Evolutionary conservation across 495 filamentous ascomycete genomes (phyloP).

Genomic region (Aspergillus cristatus): DNA sequence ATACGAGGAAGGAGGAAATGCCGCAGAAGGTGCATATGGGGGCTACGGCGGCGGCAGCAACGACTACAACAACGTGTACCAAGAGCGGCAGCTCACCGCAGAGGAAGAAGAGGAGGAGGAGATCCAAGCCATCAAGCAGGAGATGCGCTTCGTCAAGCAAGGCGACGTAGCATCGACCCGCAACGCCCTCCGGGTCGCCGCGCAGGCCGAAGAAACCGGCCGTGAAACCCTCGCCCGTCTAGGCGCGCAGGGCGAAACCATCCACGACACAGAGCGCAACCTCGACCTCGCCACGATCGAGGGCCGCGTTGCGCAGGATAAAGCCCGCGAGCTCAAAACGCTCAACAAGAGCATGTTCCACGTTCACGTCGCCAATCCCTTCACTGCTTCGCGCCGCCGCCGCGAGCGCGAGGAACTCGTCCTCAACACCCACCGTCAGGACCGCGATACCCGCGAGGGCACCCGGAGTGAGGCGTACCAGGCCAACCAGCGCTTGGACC

Average conservation of each 20-base stretch:
- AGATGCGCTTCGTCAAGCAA: slow-evolving; percentile 69
- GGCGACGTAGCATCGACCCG: slow-evolving; percentile 62
- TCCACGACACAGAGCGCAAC: slow-evolving; percentile 70
- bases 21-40: slow-evolving; percentile 14
- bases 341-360: slow-evolving; percentile 80
- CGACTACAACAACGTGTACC: slow-evolving; percentile 48
- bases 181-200: slow-evolving; percentile 56
- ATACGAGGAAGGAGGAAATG: slow-evolving; percentile 10
- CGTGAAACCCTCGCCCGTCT: slow-evolving; percentile 59
- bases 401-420: slow-evolving; percentile 52
- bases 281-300: slow-evolving; percentile 60
- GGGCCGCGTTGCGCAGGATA: slow-evolving; percentile 63
- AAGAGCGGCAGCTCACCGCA: slow-evolving; percentile 62
- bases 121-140: slow-evolving; percentile 56
- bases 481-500: slow-evolving; percentile 49
- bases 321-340: slow-evolving; percentile 64
- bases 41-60: slow-evolving; percentile 41
- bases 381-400: slow-evolving; percentile 49
- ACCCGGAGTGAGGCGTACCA: slow-evolving; percentile 57
- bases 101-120: slow-evolving; percentile 66
- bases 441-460: slow-evolving; percentile 59
- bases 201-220: slow-evolving; percentile 64
- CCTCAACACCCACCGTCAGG: slow-evolving; percentile 51
- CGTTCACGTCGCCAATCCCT: slow-evolving; percentile 64
- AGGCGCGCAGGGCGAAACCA: slow-evolving; percentile 62